phyloP scores from a whole-genome alignment of 805 yeast species.

The Naumovozyma dairenensis region DNA sequence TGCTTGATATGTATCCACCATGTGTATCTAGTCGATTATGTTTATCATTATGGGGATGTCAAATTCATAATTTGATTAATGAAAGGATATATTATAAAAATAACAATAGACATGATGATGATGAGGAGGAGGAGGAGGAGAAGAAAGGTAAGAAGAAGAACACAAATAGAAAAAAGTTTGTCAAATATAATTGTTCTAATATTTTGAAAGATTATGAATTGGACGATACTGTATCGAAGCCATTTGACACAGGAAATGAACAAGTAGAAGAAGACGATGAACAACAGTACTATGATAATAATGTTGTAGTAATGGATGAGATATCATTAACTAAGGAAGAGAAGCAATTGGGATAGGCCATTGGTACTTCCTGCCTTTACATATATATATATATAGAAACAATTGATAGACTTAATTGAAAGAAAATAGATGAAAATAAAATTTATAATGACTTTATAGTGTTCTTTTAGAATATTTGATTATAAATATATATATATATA shows the following conservation, averaged over 20 bases:
- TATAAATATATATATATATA: background rate
- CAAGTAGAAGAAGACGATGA: background rate
- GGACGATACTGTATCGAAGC: background rate
- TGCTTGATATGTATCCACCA: conserved; percentile 70
- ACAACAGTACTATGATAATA: background rate
- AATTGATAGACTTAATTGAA: background rate
- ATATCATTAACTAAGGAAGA: conserved; percentile 12
- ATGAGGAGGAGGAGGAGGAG: too few relatives aligned
- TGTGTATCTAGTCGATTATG: conserved; percentile 64
- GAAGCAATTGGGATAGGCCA: conserved; percentile 12
- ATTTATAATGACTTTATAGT: background rate
- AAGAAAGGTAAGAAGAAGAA: conserved; percentile 40
- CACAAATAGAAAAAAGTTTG: too few relatives aligned
- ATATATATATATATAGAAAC: background rate
- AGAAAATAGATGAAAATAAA: background rate
- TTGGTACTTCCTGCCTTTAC: conserved; percentile 1
- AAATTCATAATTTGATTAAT: conserved; percentile 81
- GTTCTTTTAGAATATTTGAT: background rate
- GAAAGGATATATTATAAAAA: too few relatives aligned
- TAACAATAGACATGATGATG: too few relatives aligned
- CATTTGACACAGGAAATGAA: background rate
- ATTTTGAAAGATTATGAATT: conserved; percentile 72
- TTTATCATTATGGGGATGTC: conserved; percentile 96
- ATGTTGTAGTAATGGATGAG: conserved; percentile 38
- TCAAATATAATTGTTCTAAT: conserved; percentile 82